A percentile compares a stretch with the other conserved stretches of the same genome.
Conservation (phyloP, 352 stramenopile species). For the Phytophthora citrophthora region DNA sequence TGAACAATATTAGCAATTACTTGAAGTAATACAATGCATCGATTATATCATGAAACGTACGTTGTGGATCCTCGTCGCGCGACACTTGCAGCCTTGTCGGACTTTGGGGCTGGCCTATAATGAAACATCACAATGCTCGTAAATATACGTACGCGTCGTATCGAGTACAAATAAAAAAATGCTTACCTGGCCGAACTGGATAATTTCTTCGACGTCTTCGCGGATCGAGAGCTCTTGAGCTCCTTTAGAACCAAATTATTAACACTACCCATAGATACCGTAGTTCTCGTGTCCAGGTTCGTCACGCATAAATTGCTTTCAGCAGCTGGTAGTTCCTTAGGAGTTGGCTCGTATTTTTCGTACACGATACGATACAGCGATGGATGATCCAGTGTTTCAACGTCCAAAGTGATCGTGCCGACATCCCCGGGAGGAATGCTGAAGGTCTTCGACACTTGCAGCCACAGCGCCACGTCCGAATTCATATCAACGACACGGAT, state of each 20-base stretch:
- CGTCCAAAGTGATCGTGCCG: constrained; percentile 83
- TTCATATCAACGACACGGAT: constrained; percentile 90
- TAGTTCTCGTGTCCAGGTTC: constrained; percentile 83
- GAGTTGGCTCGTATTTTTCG: constrained; percentile 86
- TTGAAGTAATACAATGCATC: background rate
- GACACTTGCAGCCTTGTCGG: constrained; percentile 47
- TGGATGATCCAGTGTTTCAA: constrained; percentile 77
- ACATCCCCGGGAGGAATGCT: constrained; percentile 77
- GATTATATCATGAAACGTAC: constrained; percentile 38
- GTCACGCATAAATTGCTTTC: constrained; percentile 81
- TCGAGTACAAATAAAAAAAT: background rate
- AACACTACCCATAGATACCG: constrained; percentile 73
- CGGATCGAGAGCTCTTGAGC: constrained; percentile 58
- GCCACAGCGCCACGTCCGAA: constrained; percentile 75
- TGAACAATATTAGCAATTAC: constrained; percentile 1
- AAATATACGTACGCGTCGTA: constrained; percentile 14
- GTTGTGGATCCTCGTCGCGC: constrained; percentile 70
- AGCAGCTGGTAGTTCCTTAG: constrained; percentile 56
- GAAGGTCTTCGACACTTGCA: constrained; percentile 89
- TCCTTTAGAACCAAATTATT: constrained; percentile 84
- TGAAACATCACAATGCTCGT: constrained; percentile 6
- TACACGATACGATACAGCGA: constrained; percentile 89
- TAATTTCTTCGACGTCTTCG: constrained; percentile 61
- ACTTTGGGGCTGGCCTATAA: constrained; percentile 56
- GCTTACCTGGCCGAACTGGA: constrained; percentile 65